phyloP scores from a whole-genome alignment of 345 rosid genomes.

The Isatis tinctoria region DNA sequence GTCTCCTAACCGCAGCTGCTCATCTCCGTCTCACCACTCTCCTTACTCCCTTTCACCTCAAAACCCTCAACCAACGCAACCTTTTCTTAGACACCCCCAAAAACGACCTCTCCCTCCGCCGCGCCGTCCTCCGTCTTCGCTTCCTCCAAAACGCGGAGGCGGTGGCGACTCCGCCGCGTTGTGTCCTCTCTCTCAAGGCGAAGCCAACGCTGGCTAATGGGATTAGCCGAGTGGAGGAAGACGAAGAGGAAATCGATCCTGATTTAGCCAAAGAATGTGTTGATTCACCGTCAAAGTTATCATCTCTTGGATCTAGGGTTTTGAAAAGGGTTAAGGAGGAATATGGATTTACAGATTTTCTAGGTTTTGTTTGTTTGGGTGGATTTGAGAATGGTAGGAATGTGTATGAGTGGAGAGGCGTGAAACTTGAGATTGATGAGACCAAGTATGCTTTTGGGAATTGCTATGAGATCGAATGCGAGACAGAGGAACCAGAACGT shows the following conservation, averaged over 20 bases:
- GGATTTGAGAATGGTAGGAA: constrained; percentile 76
- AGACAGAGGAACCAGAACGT: constrained; percentile 63
- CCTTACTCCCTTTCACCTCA: constrained; percentile 47
- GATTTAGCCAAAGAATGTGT: constrained; percentile 42
- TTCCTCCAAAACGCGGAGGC: constrained; percentile 34
- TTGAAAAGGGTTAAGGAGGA: constrained; percentile 63
- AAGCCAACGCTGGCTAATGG: constrained; percentile 58
- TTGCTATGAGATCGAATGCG: constrained; percentile 80
- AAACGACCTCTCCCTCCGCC: constrained; percentile 48
- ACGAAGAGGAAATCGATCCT: constrained; percentile 69
- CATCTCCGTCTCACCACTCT: constrained; percentile 47
- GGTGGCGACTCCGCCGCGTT: constrained; percentile 29
- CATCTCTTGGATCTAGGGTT: constrained; percentile 48
- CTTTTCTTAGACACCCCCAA: constrained; percentile 64
- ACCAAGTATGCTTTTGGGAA: constrained; percentile 66
- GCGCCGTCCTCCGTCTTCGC: constrained; percentile 50
- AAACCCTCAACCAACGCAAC: constrained; percentile 67
- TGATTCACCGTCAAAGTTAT: constrained; percentile 42
- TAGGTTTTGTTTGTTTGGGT: constrained; percentile 64
- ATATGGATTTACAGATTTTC: constrained; percentile 45
- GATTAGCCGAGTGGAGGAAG: constrained; percentile 84
- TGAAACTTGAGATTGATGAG: constrained; percentile 83
- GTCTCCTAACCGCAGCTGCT: constrained; percentile 45
- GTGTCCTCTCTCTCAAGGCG: constrained; percentile 63
- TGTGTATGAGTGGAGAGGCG: constrained; percentile 63